Evolutionary conservation across 495 filamentous ascomycete genomes (phyloP).

Genomic region (Daldinia caldariorum): DNA sequence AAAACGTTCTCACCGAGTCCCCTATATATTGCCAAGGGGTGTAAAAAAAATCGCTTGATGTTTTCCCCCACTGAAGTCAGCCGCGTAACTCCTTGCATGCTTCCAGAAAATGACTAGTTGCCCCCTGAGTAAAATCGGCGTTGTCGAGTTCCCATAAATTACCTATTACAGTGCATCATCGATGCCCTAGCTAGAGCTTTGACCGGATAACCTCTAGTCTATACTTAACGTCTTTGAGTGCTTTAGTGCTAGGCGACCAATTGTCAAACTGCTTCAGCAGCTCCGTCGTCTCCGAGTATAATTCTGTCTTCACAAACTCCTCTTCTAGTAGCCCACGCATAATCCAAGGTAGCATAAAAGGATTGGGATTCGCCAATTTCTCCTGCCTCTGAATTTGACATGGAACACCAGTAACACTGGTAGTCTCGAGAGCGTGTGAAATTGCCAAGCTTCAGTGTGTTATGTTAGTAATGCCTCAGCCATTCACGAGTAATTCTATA

Average conservation of each 20-base stretch:
- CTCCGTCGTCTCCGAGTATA: slow-evolving; percentile 78
- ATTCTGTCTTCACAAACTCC: slow-evolving; percentile 83
- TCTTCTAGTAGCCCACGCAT: slow-evolving; percentile 94
- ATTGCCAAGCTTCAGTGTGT: slow-evolving; percentile 72
- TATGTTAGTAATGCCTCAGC: slow-evolving; percentile 41
- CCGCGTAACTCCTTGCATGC: slow-evolving; percentile 30
- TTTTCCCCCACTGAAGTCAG: slow-evolving; percentile 14
- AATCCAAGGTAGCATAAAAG: slow-evolving; percentile 92
- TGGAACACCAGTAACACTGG: slow-evolving; percentile 63
- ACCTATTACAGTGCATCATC: slow-evolving; percentile 1
- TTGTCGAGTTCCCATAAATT: slow-evolving; percentile 7
- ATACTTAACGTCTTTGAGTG: slow-evolving; percentile 95
- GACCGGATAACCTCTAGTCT: slow-evolving; percentile 90
- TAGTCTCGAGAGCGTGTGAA: slow-evolving; percentile 86
- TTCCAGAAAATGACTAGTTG: slow-evolving; percentile 12
- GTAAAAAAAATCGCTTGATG: background rate
- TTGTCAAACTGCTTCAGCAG: slow-evolving; percentile 89
- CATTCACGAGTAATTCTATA: too few relatives aligned
- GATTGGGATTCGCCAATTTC: slow-evolving; percentile 66
- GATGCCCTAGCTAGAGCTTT: slow-evolving; percentile 67
- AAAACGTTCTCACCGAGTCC: slow-evolving; percentile 24
- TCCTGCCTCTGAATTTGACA: slow-evolving; percentile 59
- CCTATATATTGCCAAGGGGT: background rate
- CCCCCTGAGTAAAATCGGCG: slow-evolving; percentile 14
- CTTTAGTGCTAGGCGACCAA: slow-evolving; percentile 90